A percentile compares a stretch with the other conserved stretches of the same genome.
These are phyloP conservation scores for Penicillium mononematosum DNA, from an alignment of 495 filamentous ascomycete genomes.

Conservation along the genomic window DNA sequence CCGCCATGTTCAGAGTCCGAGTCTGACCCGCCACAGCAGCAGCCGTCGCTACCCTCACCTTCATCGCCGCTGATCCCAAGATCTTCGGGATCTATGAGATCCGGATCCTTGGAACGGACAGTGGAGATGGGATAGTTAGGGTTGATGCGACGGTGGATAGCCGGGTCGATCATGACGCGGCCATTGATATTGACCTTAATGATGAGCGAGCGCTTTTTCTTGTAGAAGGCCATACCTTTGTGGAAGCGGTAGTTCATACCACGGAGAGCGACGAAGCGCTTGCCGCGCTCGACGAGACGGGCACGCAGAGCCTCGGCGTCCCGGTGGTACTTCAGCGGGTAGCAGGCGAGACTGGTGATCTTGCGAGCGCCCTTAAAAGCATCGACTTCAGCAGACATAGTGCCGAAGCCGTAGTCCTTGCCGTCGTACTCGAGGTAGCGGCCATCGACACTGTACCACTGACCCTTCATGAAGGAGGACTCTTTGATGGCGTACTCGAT, in stretches of 20 bases:
- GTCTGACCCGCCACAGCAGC: conserved; percentile 49
- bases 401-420: conserved; percentile 68
- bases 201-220: conserved; percentile 69
- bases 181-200: conserved; percentile 89
- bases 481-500: conserved; percentile 77
- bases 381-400: conserved; percentile 68
- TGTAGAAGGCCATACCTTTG: conserved; percentile 77
- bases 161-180: conserved; percentile 87
- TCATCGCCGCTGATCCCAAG: conserved; percentile 47
- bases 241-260: conserved; percentile 87
- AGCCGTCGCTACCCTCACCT: conserved; percentile 42
- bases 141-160: conserved; percentile 81
- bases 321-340: conserved; percentile 81
- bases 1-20: conserved; percentile 48
- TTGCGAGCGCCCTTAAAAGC: conserved; percentile 81
- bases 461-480: conserved; percentile 67
- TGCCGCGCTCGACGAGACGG: conserved; percentile 78
- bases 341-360: conserved; percentile 74
- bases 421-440: conserved; percentile 84
- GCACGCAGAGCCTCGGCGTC: conserved; percentile 63
- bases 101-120: conserved; percentile 73
- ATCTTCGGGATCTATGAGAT: conserved; percentile 54
- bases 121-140: conserved; percentile 84
- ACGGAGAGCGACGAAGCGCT: conserved; percentile 74
- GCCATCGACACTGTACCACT: conserved; percentile 80